A percentile compares a stretch with the other conserved stretches of the same genome.
Evolutionary conservation across 768 basidiomycete species (phyloP).

Genomic region (Suillus spraguei): DNA sequence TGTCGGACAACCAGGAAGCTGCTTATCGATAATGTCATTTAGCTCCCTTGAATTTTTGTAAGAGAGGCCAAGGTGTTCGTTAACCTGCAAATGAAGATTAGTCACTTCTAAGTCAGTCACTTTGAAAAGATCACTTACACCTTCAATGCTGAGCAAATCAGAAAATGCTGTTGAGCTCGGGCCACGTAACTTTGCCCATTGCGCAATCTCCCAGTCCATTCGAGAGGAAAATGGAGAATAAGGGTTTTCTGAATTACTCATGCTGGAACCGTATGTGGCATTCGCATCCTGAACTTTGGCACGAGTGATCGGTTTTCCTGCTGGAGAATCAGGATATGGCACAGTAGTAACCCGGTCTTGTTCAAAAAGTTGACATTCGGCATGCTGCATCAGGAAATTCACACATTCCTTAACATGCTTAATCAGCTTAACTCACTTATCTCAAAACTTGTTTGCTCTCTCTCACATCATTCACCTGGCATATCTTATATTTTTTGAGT

Average conservation of each 20-base stretch:
- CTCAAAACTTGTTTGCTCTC: too few relatives aligned
- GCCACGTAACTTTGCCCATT: slow-evolving; percentile 42
- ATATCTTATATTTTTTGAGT: too few relatives aligned
- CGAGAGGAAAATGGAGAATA: slow-evolving; percentile 37
- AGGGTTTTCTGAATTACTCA: neutral
- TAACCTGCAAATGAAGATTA: slow-evolving; percentile 16
- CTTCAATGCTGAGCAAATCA: slow-evolving; percentile 41
- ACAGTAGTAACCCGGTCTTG: too few relatives aligned
- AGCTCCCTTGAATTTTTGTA: slow-evolving; percentile 34
- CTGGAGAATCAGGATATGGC: too few relatives aligned
- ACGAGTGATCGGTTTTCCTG: too few relatives aligned
- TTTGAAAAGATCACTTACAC: slow-evolving; percentile 28
- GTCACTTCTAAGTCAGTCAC: neutral
- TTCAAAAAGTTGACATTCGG: too few relatives aligned
- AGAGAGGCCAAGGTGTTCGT: slow-evolving; percentile 32
- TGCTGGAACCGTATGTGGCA: too few relatives aligned
- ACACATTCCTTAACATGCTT: too few relatives aligned
- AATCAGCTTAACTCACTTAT: too few relatives aligned
- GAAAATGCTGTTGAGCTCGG: slow-evolving; percentile 39
- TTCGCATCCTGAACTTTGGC: too few relatives aligned
- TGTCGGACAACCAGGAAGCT: slow-evolving; percentile 23
- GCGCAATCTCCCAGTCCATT: slow-evolving; percentile 43
- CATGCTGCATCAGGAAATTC: too few relatives aligned
- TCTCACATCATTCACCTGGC: too few relatives aligned
- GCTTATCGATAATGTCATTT: slow-evolving; percentile 36